These are phyloP conservation scores for Solanum gandarillasii DNA, from an alignment of 257 asterid genomes.

Conservation along the genomic window DNA sequence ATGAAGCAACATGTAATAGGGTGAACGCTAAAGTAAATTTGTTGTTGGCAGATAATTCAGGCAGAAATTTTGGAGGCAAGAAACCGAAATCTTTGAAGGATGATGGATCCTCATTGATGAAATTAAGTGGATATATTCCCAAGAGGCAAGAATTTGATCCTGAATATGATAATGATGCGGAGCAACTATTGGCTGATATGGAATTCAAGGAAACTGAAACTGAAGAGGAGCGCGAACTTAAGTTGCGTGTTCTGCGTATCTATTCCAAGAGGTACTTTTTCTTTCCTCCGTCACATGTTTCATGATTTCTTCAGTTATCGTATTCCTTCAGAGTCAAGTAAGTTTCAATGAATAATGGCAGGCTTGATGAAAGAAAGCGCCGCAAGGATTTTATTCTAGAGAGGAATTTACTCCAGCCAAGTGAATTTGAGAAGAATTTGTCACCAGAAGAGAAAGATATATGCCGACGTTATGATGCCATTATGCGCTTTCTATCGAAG, in stretches of 20 bases:
- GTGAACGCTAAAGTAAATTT: neutral
- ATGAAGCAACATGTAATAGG: neutral
- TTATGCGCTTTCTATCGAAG: neutral
- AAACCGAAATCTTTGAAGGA: conserved; percentile 42
- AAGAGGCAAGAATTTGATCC: conserved; percentile 78
- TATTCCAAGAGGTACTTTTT: conserved; percentile 54
- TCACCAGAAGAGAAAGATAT: neutral
- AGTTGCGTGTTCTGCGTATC: conserved; percentile 60
- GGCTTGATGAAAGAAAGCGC: conserved; percentile 82
- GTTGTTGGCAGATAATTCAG: conserved; percentile 31
- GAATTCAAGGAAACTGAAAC: conserved; percentile 81
- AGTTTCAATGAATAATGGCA: conserved; percentile 18
- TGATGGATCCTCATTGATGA: conserved; percentile 53
- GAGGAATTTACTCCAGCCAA: neutral
- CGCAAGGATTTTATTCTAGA: conserved; percentile 62
- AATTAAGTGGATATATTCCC: conserved; percentile 60
- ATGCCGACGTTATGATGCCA: neutral
- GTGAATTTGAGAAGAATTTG: neutral
- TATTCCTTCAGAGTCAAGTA: neutral
- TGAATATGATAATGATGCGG: conserved; percentile 90
- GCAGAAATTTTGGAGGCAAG: conserved; percentile 51
- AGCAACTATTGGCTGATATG: conserved; percentile 79
- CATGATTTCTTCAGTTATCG: neutral
- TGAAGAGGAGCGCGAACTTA: conserved; percentile 64
- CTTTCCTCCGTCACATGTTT: neutral